Base-by-base conservation (phyloP, 1,284 basidiomycete species). In the Hymenochaete sp. region DNA sequence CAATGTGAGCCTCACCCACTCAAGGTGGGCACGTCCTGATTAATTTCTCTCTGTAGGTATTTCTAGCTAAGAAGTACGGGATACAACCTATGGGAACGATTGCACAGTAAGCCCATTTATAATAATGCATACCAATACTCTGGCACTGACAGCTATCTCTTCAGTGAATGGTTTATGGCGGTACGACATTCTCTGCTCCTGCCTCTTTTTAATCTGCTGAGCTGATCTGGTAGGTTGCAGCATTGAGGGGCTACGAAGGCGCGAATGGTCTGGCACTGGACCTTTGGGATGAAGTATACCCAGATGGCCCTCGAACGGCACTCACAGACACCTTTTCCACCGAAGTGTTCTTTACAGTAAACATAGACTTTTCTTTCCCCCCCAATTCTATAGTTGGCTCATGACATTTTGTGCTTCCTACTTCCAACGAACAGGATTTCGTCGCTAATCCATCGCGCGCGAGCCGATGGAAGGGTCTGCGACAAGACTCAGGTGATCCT, bases 151-250 rank as follows among this genome's bases (percentile, higher is more conserved):
- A 22, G 16, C 21, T 3, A 42, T 14, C 25, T 35, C n/a, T 35
- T 16, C 51, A 89, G 85, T 60, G 91, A 97, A 66, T 95, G 91
- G 89, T 91, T 90, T 59, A 97, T 97, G 93, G 93, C 83, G 37
- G 82, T 82, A 62, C 58, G 77, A 58, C 38, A 22, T 39, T 16
- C 16, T n/a, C 27, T 18, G 29, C 14, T 28, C 21, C 38, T 37
- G 8, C 18, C 16, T 14, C 18, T 28, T 22, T 24, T 38, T 10
- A 22, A 22, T 29, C 29, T 24, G n/a, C 19, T 33, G 40, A 38
- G n/a, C n/a, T n/a, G n/a, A n/a, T n/a, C n/a, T n/a, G n/a, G n/a
- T 51, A 85, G 77, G 73, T 93, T 43, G 92, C 82, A 7, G 90
- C 92, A 2, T 57, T 88, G 49, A 75, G 73, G 53, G 90, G 91